Conservation (phyloP, 257 asterid species). For the Ocimum tenuiflorum region DNA sequence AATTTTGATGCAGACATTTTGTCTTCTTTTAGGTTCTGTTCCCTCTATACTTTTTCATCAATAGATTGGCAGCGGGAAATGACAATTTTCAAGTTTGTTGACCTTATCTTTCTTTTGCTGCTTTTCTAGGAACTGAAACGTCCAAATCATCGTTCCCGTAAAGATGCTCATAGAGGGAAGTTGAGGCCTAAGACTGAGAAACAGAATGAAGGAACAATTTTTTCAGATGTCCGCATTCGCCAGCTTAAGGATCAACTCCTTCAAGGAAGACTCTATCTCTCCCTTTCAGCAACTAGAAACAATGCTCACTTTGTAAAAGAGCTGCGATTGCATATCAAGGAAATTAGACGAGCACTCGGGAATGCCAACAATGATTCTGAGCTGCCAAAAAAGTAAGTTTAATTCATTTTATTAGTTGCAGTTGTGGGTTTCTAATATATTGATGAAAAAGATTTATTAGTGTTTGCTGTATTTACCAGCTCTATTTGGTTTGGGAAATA, state of each 20-base stretch:
- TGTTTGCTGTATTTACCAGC: background rate
- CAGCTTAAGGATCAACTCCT: constrained; percentile 52
- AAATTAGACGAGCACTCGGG: constrained; percentile 44
- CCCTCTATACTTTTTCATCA: background rate
- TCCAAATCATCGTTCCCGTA: constrained; percentile 13
- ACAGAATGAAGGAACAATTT: constrained; percentile 20
- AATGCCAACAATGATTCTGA: constrained; percentile 48
- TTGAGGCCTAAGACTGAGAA: constrained; percentile 25
- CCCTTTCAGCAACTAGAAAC: constrained; percentile 39
- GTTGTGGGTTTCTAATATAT: background rate
- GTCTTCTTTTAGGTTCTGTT: too few species aligned
- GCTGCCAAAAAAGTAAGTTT: constrained; percentile 45
- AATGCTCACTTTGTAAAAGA: constrained; percentile 48
- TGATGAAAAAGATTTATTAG: background rate
- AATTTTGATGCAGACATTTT: background rate
- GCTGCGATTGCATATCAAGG: constrained; percentile 47
- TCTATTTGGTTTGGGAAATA: background rate
- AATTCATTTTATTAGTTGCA: background rate
- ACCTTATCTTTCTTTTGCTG: background rate
- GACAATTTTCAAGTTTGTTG: background rate
- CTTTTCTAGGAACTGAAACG: constrained; percentile 24
- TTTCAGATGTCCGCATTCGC: constrained; percentile 33
- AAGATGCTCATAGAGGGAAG: constrained; percentile 22
- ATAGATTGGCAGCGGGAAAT: background rate
- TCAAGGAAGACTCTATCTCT: constrained; percentile 42